phyloP scores from a whole-genome alignment of 768 basidiomycete species.

The Lactarius evosmus region DNA sequence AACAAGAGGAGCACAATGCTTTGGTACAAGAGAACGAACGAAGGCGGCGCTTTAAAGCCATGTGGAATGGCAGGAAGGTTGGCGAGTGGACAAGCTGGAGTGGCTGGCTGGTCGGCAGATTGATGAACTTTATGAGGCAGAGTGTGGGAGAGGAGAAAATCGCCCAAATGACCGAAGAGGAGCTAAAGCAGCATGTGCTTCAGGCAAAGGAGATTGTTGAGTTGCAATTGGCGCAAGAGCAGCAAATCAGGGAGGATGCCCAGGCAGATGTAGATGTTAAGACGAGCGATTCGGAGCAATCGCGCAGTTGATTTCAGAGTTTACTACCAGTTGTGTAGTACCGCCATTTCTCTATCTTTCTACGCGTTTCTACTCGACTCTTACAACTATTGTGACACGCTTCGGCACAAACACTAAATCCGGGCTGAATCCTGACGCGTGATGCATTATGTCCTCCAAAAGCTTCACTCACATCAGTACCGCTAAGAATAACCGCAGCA shows the following conservation, averaged over 20 bases:
- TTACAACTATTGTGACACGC: too few species aligned
- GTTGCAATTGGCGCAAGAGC: slow-evolving; percentile 1
- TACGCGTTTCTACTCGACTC: too few species aligned
- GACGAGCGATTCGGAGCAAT: neutral
- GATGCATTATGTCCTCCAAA: neutral
- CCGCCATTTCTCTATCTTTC: too few species aligned
- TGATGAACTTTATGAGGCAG: slow-evolving; percentile 51
- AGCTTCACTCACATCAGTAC: neutral
- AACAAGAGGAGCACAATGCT: slow-evolving; percentile 47
- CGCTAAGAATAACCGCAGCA: neutral
- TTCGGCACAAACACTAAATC: too few species aligned
- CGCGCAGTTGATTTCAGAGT: too few species aligned
- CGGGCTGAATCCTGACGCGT: too few species aligned
- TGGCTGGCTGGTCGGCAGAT: slow-evolving; percentile 46
- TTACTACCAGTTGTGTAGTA: too few species aligned
- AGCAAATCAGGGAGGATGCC: neutral
- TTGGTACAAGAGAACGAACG: slow-evolving; percentile 32
- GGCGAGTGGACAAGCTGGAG: slow-evolving; percentile 52
- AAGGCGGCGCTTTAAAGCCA: slow-evolving; percentile 39
- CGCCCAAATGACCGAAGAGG: slow-evolving; percentile 26
- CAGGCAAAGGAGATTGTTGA: slow-evolving; percentile 16
- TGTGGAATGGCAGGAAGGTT: slow-evolving; percentile 50
- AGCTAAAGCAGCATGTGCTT: slow-evolving; percentile 21
- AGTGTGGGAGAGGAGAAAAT: slow-evolving; percentile 47
- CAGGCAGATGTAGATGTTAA: neutral